These are phyloP conservation scores for Fagopyrum tataricum DNA, from an alignment of 148 eudicot species.

Conservation along the genomic window DNA sequence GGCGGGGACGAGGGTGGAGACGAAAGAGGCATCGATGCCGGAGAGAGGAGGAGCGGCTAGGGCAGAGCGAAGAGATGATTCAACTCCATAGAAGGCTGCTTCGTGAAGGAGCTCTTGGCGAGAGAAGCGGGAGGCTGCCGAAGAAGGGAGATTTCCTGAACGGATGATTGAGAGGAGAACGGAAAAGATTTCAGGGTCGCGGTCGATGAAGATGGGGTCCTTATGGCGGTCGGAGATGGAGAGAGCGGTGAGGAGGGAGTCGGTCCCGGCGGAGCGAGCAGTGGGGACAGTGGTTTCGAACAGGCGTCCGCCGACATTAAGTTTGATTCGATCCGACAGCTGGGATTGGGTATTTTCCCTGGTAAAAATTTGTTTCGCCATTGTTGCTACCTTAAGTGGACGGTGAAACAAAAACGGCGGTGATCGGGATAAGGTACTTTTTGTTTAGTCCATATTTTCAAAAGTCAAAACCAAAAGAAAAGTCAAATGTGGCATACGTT, in stretches of 20 bases:
- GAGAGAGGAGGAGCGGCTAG: slow-evolving; percentile 32
- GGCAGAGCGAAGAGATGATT: slow-evolving; percentile 26
- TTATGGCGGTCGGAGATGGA: slow-evolving; percentile 18
- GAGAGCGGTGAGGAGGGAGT: slow-evolving; percentile 44
- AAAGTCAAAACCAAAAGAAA: too few relatives aligned
- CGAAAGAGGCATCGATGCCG: slow-evolving; percentile 49
- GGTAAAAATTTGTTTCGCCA: not conserved
- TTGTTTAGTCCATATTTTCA: too few relatives aligned
- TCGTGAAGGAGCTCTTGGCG: slow-evolving; percentile 46
- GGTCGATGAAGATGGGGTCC: slow-evolving; percentile 56
- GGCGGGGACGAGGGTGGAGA: slow-evolving; percentile 36
- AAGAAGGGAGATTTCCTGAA: slow-evolving; percentile 27
- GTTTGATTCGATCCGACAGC: slow-evolving; percentile 29
- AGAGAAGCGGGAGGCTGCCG: slow-evolving; percentile 25
- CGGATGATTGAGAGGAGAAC: slow-evolving; percentile 45
- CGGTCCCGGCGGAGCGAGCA: slow-evolving; percentile 49
- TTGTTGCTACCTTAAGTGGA: not conserved
- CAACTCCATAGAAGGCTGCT: slow-evolving; percentile 48
- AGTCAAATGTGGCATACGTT: too few relatives aligned
- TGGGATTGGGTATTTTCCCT: not conserved
- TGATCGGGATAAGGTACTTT: too few relatives aligned
- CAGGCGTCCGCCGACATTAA: slow-evolving; percentile 66
- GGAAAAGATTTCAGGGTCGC: slow-evolving; percentile 65
- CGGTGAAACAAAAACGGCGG: too few relatives aligned
- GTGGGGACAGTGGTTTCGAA: slow-evolving; percentile 55